Percentiles rank a stretch among this genome's conserved stretches.
Evolutionary conservation across 352 stramenopile genomes (phyloP).

Genomic region (Blastocystis sp.): DNA sequence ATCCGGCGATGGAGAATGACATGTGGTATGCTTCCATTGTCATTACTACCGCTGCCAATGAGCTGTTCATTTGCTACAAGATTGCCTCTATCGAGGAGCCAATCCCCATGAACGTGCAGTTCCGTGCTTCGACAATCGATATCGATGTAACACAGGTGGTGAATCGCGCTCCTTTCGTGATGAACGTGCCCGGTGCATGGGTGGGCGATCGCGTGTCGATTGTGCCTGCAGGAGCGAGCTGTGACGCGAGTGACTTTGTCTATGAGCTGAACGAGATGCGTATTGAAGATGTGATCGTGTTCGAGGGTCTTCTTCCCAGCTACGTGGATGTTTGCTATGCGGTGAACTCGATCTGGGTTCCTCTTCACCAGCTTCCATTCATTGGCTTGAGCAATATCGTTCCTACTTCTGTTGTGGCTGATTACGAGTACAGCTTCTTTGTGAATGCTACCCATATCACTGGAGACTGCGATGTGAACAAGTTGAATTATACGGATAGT

Average conservation of each 20-base stretch:
- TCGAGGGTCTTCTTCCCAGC: neutral
- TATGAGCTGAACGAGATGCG: neutral
- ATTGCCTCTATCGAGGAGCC: neutral
- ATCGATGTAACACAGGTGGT: neutral
- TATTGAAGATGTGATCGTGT: neutral
- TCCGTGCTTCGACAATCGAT: neutral
- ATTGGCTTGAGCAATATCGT: constrained; percentile 56
- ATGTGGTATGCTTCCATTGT: neutral
- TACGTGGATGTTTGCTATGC: constrained; percentile 27
- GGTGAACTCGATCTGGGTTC: constrained; percentile 21
- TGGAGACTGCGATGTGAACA: constrained; percentile 14
- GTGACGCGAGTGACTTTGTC: neutral
- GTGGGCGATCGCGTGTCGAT: constrained; percentile 12
- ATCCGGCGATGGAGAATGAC: neutral
- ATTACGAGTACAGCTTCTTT: constrained; percentile 51
- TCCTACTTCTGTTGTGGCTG: constrained; percentile 2
- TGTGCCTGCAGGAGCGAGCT: neutral
- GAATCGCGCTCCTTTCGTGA: neutral
- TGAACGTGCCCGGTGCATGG: neutral
- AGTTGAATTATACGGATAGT: neutral
- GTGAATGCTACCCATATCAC: constrained; percentile 20
- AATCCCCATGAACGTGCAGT: neutral
- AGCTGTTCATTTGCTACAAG: constrained; percentile 53
- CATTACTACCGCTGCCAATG: neutral
- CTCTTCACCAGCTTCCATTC: neutral